These are phyloP conservation scores for Ephemerocybe angulata DNA, from an alignment of 768 basidiomycete species.

Conservation along the genomic window DNA sequence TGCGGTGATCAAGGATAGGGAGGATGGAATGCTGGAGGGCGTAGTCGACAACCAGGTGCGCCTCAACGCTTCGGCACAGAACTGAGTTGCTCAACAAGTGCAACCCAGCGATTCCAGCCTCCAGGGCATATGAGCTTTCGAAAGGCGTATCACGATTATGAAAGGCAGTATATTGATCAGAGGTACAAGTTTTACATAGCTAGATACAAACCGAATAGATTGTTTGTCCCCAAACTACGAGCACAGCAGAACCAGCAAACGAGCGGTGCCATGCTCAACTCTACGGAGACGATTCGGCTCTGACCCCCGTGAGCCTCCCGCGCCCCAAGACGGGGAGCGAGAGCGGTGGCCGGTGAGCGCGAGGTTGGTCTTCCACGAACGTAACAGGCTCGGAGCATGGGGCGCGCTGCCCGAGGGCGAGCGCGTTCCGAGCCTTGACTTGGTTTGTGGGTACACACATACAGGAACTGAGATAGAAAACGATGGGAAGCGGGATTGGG, in stretches of 20 bases:
- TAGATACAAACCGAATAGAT: background rate
- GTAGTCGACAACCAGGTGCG: no score
- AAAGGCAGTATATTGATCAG: no score
- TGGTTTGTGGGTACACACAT: slow-evolving; percentile 8
- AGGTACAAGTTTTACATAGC: no score
- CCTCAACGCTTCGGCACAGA: no score
- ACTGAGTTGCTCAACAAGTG: no score
- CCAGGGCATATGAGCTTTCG: no score
- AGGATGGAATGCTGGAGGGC: no score
- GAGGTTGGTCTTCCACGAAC: slow-evolving; percentile 10
- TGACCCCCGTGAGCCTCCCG: slow-evolving; percentile 2
- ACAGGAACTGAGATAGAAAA: background rate
- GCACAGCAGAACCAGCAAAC: background rate
- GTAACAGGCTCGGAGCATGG: slow-evolving; percentile 10
- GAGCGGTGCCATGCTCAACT: slow-evolving; percentile 5
- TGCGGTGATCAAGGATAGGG: no score
- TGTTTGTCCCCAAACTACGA: slow-evolving; percentile 14
- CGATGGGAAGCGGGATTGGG: background rate
- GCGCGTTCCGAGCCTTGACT: slow-evolving; percentile 8
- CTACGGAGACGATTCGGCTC: slow-evolving; percentile 7
- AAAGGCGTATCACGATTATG: no score
- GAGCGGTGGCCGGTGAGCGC: background rate
- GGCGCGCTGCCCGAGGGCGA: background rate
- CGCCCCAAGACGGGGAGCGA: slow-evolving; percentile 6
- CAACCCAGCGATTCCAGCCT: no score